Percentiles rank a stretch among this genome's conserved stretches.
Conservation (phyloP, 2,329 filamentous ascomycete genomes). For the Mariannaea sp. region DNA sequence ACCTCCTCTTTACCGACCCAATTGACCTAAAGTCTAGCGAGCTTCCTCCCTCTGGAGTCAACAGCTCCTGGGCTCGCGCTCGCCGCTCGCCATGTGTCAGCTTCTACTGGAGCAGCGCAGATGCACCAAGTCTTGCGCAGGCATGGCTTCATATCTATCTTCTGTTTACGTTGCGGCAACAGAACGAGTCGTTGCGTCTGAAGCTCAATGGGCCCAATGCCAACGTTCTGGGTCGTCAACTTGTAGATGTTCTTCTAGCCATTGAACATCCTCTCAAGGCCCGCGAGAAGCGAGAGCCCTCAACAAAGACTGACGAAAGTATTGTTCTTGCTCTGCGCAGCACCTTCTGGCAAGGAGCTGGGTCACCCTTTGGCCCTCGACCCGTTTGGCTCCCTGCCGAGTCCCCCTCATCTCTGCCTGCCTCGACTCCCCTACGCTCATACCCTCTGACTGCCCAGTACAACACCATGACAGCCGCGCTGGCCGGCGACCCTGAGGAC, state of each 20-base stretch:
- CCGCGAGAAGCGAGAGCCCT: constrained; percentile 35
- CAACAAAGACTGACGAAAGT: constrained; percentile 36
- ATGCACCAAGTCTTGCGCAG: constrained; percentile 53
- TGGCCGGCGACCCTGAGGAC: constrained; percentile 48
- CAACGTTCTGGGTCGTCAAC: constrained; percentile 44
- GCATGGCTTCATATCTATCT: constrained; percentile 59
- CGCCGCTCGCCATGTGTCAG: constrained; percentile 55
- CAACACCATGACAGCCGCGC: constrained; percentile 48
- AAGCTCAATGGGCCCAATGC: constrained; percentile 48
- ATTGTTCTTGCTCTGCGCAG: constrained; percentile 53
- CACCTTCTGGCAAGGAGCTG: constrained; percentile 73
- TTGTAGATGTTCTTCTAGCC: constrained; percentile 54
- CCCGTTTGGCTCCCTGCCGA: constrained; percentile 63
- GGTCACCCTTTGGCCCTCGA: constrained; percentile 68
- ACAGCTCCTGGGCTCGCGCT: constrained; percentile 62
- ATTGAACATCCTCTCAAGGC: constrained; percentile 52
- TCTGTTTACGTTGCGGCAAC: constrained; percentile 56
- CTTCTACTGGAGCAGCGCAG: constrained; percentile 49
- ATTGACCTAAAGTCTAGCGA: constrained; percentile 55
- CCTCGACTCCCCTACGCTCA: constrained; percentile 46
- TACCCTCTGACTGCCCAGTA: constrained; percentile 56
- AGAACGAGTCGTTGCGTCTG: constrained; percentile 55
- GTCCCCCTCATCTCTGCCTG: constrained; percentile 43
- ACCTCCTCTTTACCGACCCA: constrained; percentile 52
- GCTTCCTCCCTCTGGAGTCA: constrained; percentile 55